Percentiles rank a stretch among this genome's conserved stretches.
phyloP scores from a whole-genome alignment of 2,329 filamentous ascomycete species.

The Verticillium longisporum region DNA sequence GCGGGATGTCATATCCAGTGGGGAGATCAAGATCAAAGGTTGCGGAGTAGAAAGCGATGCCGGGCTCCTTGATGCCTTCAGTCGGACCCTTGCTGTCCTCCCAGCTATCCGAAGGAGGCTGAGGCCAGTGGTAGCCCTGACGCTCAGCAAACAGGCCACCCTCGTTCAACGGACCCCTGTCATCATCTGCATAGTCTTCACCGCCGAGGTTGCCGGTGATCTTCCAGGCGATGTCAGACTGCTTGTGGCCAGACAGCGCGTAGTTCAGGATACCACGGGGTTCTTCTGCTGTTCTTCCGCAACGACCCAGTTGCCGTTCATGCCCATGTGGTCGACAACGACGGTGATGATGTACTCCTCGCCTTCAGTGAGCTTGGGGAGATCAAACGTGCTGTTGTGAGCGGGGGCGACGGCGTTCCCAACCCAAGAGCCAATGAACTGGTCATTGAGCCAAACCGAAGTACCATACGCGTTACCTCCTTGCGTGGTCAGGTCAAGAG shows the following conservation, averaged over 20 bases:
- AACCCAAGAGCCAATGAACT: constrained; percentile 54
- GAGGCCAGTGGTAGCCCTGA: constrained; percentile 49
- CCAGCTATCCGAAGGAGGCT: constrained; percentile 36
- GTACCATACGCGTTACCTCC: constrained; percentile 60
- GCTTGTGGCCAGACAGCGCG: constrained; percentile 36
- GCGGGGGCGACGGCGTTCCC: constrained; percentile 41
- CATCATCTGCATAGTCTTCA: constrained; percentile 49
- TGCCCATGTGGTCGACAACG: constrained; percentile 62
- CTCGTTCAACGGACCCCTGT: constrained; percentile 54
- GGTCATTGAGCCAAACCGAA: constrained; percentile 54
- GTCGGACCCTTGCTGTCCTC: constrained; percentile 22
- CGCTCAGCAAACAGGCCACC: constrained; percentile 50
- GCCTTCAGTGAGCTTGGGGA: constrained; percentile 44
- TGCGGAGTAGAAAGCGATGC: constrained; percentile 48
- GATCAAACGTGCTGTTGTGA: constrained; percentile 45
- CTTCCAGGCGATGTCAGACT: constrained; percentile 49
- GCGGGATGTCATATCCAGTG: constrained; percentile 44
- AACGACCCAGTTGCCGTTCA: constrained; percentile 55
- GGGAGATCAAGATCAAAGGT: constrained; percentile 48
- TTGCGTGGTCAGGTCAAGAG: constrained; percentile 48
- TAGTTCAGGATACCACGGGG: constrained; percentile 52
- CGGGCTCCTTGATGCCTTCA: constrained; percentile 32
- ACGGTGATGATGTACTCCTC: constrained; percentile 55
- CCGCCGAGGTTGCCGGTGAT: constrained; percentile 55
- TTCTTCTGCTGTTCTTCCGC: constrained; percentile 51